A percentile compares a stretch with the other conserved stretches of the same genome.
phyloP scores from a whole-genome alignment of 768 basidiomycete species.

The Lentinula lateritia region DNA sequence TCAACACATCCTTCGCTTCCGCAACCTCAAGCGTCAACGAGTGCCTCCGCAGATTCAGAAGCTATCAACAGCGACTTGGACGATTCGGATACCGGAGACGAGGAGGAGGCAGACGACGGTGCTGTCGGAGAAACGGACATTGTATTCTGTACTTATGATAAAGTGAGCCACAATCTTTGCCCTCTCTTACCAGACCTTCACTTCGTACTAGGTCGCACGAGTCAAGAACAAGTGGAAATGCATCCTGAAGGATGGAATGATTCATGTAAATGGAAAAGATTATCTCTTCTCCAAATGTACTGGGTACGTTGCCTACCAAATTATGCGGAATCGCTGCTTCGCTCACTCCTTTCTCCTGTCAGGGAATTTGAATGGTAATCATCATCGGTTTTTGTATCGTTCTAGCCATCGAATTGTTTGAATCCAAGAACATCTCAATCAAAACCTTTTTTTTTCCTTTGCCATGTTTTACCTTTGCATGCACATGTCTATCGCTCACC shows the following conservation, averaged over 20 bases:
- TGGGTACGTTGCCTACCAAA: constrained; percentile 54
- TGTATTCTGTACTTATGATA: constrained; percentile 98
- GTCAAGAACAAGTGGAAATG: constrained; percentile 99
- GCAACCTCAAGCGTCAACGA: constrained; percentile 41
- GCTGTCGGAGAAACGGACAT: constrained; percentile 78
- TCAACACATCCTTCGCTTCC: constrained; percentile 72
- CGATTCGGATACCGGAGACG: constrained; percentile 86
- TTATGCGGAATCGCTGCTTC: background rate
- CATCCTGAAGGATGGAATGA: constrained; percentile 95
- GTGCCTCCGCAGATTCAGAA: constrained; percentile 53
- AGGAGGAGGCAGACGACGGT: constrained; percentile 78
- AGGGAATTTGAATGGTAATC: constrained; percentile 44
- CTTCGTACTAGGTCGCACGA: constrained; percentile 75
- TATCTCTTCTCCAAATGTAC: constrained; percentile 97
- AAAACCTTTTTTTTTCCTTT: background rate
- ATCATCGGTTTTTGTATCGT: background rate
- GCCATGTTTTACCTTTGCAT: background rate
- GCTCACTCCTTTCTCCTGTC: background rate
- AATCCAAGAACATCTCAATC: background rate
- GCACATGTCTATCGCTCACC: background rate
- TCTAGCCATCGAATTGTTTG: background rate
- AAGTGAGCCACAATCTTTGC: constrained; percentile 45
- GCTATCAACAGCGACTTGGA: constrained; percentile 96
- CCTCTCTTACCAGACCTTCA: too few relatives aligned
- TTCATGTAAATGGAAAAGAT: constrained; percentile 94